These are phyloP conservation scores for Suillus sp. DNA, from an alignment of 768 basidiomycete genomes.

Conservation along the genomic window DNA sequence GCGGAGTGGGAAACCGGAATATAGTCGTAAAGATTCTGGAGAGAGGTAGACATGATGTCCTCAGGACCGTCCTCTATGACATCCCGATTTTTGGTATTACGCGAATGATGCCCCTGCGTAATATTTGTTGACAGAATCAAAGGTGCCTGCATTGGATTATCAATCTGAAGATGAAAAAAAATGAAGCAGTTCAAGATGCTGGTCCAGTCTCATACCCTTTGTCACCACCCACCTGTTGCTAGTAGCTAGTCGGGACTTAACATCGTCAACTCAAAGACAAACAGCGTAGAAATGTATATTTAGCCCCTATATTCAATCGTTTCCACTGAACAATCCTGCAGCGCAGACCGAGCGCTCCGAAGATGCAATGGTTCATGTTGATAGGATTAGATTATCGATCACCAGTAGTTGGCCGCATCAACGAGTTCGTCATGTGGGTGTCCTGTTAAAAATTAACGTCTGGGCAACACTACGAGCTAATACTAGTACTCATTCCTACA, in stretches of 20 bases:
- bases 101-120: not conserved
- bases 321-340: not conserved
- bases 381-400: not conserved
- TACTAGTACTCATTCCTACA: not conserved
- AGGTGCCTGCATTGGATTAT: not conserved
- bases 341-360: not conserved
- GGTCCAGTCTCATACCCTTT: not conserved
- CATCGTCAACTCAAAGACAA: not conserved
- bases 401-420: not conserved
- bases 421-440: not conserved
- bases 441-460: not conserved
- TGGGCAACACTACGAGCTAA: not conserved
- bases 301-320: not conserved
- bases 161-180: not conserved
- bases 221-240: no score
- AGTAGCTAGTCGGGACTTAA: not conserved
- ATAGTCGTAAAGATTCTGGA: conserved; percentile 63
- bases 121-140: not conserved
- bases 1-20: conserved; percentile 61
- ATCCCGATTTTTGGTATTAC: not conserved
- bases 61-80: conserved; percentile 45
- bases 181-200: not conserved
- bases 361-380: not conserved
- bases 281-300: not conserved
- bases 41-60: conserved; percentile 68